Evolutionary conservation across 2,329 filamentous ascomycete genomes (phyloP), one percentile per base, ranked within the genome.

Genomic region (Exserohilum turcica): DNA sequence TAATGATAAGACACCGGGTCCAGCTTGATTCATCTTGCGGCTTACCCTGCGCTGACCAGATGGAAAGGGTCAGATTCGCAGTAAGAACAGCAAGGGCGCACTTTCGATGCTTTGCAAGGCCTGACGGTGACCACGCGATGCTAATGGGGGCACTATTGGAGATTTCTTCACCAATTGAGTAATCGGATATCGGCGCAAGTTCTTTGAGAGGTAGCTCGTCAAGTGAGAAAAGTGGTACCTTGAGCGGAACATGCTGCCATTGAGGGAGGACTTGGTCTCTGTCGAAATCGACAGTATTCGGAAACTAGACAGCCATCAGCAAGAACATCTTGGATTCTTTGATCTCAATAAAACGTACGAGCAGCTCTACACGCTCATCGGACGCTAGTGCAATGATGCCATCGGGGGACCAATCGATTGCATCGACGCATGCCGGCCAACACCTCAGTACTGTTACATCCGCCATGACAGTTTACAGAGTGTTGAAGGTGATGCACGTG

Each of bases 141-240:
- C 72, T 72, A n/a, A 77, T 68, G 2, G 83, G 78, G 36, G 74
- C 74, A 54, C 81, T 81, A 2, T 73, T 63, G 0, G 84, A 86
- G 46, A 84, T 79, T 63, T 87, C 84, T 57, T 84, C 82, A 2
- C 83, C 84, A 19, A 86, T 64, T 0, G 84, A 86, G 62, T 82
- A 83, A 15, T 76, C 71, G 12, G 74, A 62, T 27, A 79, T 75
- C 10, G 76, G 73, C 13, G 79, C 75, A 8, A 82, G 79, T 9
- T 78, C 67, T 44, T 78, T 77, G 16, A 73, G 57, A 3, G 77
- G 75, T 2, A 79, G 54, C 63, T 86, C 84, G 6, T 74, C 68
- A 9, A 72, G 64, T 1, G 79, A 80, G 66, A 86, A 86, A 47
- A 77, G 65, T 58, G 83, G 83, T 47, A 77, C 77, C 37, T 76